phyloP scores from a whole-genome alignment of 2,329 filamentous ascomycete species.

The Curvularia lunata region DNA sequence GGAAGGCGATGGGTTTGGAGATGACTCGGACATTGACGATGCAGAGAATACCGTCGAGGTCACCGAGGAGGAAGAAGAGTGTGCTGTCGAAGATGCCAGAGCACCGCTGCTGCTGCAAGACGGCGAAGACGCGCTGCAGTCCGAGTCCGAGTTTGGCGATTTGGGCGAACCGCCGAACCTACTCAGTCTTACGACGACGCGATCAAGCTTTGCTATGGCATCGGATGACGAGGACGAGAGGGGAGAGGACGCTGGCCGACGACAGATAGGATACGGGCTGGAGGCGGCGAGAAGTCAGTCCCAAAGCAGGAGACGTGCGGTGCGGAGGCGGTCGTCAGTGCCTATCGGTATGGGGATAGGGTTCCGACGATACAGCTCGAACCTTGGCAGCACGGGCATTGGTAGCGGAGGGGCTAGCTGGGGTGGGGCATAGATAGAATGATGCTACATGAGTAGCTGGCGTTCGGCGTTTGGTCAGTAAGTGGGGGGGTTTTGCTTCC shows the following conservation, averaged over 20 bases:
- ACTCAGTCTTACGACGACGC: constrained; percentile 43
- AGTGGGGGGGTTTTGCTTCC: neutral
- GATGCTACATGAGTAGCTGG: neutral
- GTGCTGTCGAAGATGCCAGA: neutral
- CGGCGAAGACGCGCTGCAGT: constrained; percentile 27
- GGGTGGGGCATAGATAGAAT: constrained; percentile 31
- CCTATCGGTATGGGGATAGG: constrained; percentile 56
- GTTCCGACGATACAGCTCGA: constrained; percentile 54
- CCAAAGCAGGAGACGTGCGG: constrained; percentile 39
- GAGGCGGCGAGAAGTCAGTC: constrained; percentile 32
- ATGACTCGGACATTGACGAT: constrained; percentile 46
- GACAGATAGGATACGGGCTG: constrained; percentile 25
- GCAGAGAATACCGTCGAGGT: constrained; percentile 37
- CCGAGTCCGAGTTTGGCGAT: constrained; percentile 51
- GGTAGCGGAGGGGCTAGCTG: constrained; percentile 44
- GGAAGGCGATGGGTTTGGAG: constrained; percentile 72
- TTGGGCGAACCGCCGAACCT: constrained; percentile 36
- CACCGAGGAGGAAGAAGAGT: constrained; percentile 26
- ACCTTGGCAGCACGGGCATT: constrained; percentile 51
- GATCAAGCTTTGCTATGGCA: constrained; percentile 33
- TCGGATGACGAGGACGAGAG: constrained; percentile 34
- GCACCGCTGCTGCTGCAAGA: neutral
- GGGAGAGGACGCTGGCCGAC: constrained; percentile 13
- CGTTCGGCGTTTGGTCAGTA: constrained; percentile 1
- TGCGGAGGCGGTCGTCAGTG: constrained; percentile 51